phyloP scores from a whole-genome alignment of 1,284 basidiomycete species.

The Sporisorium exsertum region DNA sequence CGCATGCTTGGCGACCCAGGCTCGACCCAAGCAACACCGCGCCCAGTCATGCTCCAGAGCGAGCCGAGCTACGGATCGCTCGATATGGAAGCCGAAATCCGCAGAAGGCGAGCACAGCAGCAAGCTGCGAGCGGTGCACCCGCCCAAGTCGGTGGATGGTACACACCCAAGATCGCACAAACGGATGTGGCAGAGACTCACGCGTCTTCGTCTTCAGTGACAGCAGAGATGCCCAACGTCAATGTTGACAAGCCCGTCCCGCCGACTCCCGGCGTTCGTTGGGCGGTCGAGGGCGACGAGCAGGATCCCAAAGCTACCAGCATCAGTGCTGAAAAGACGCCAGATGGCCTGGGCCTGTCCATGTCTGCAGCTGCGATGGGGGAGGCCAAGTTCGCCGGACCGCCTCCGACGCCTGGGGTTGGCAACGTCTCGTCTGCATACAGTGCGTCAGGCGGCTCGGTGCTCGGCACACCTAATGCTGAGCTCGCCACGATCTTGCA shows the following conservation, averaged over 20 bases:
- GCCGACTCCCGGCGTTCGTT: constrained; percentile 41
- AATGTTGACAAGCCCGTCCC: constrained; percentile 46
- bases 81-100: constrained; percentile 62
- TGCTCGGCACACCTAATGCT: constrained; percentile 16
- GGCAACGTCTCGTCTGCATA: constrained; percentile 20
- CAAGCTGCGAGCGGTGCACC: constrained; percentile 28
- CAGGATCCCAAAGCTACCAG: neutral
- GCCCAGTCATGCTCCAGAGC: constrained; percentile 28
- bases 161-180: constrained; percentile 42
- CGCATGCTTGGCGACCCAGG: constrained; percentile 37
- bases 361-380: constrained; percentile 33
- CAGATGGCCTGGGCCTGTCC: constrained; percentile 38
- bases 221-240: constrained; percentile 17
- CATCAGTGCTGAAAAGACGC: constrained; percentile 15
- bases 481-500: constrained; percentile 52
- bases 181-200: constrained; percentile 7
- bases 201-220: constrained; percentile 26
- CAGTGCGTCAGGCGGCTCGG: constrained; percentile 18
- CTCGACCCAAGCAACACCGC: constrained; percentile 29
- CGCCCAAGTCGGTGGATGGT: constrained; percentile 51
- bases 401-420: constrained; percentile 36
- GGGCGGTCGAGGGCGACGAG: constrained; percentile 38
- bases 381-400: constrained; percentile 31
- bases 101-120: constrained; percentile 41
- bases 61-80: constrained; percentile 48